Conservation (phyloP, 2,329 filamentous ascomycete genomes). For the Aspergillus ibericus region DNA sequence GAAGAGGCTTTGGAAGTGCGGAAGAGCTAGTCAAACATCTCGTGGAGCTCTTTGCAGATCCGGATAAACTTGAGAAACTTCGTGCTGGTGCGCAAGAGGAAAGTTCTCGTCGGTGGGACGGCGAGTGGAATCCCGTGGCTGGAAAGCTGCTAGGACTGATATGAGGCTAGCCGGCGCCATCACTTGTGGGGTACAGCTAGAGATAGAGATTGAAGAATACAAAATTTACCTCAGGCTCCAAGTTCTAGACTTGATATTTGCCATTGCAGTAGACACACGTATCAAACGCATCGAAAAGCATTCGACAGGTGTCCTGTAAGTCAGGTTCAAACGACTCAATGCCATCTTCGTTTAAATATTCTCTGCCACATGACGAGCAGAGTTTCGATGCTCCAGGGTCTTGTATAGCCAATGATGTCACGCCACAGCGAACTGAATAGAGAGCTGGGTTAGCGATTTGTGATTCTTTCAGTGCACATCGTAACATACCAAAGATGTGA, state of each 20-base stretch:
- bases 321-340: conserved; percentile 22
- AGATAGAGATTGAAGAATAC: not conserved
- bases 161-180: not conserved
- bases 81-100: conserved; percentile 72
- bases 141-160: conserved; percentile 64
- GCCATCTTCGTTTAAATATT: conserved; percentile 50
- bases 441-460: conserved; percentile 12
- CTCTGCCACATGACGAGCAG: conserved; percentile 54
- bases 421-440: conserved; percentile 50
- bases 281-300: conserved; percentile 35
- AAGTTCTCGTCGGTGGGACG: conserved; percentile 78
- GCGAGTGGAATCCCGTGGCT: conserved; percentile 86
- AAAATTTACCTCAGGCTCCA: not conserved
- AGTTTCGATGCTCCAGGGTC: conserved; percentile 54
- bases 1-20: conserved; percentile 75
- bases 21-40: conserved; percentile 66
- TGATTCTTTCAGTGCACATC: too few species aligned
- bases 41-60: conserved; percentile 61
- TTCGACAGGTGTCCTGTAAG: conserved; percentile 22
- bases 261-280: conserved; percentile 37
- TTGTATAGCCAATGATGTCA: conserved; percentile 58
- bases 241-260: conserved; percentile 30
- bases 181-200: not conserved
- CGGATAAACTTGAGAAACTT: conserved; percentile 58
- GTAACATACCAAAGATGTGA: conserved; percentile 51